Evolutionary conservation across 208 protist species (phyloP).

Genomic region (Leishmania guyanensis): DNA sequence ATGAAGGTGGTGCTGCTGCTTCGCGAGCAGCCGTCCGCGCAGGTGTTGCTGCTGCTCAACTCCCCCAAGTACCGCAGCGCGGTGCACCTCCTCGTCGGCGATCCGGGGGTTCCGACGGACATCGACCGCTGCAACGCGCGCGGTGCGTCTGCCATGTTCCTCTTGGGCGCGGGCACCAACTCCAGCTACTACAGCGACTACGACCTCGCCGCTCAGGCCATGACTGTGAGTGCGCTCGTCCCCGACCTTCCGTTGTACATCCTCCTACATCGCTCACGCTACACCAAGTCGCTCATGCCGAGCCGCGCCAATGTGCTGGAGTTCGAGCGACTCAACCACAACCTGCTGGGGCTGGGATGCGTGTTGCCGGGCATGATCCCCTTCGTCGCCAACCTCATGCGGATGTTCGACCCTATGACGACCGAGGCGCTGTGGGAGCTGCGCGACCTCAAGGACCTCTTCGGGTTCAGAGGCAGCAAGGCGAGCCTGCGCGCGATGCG

Average conservation of each 20-base stretch:
- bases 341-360: slow-evolving; percentile 38
- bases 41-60: slow-evolving; percentile 40
- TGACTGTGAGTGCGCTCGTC: slow-evolving; percentile 22
- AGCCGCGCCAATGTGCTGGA: slow-evolving; percentile 32
- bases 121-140: slow-evolving; percentile 45
- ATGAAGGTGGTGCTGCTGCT: slow-evolving; percentile 38
- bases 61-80: slow-evolving; percentile 41
- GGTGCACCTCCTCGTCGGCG: slow-evolving; percentile 35
- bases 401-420: slow-evolving; percentile 41
- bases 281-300: slow-evolving; percentile 41
- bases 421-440: slow-evolving; percentile 31
- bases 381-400: slow-evolving; percentile 37
- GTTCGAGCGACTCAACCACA: slow-evolving; percentile 47
- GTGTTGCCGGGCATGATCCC: slow-evolving; percentile 44
- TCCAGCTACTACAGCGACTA: slow-evolving; percentile 48
- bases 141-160: slow-evolving; percentile 42
- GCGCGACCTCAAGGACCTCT: slow-evolving; percentile 42
- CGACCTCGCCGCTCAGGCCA: slow-evolving; percentile 32
- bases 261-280: slow-evolving; percentile 43
- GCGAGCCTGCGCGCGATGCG: slow-evolving; percentile 32
- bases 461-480: slow-evolving; percentile 26
- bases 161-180: slow-evolving; percentile 37
- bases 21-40: slow-evolving; percentile 29
- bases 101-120: slow-evolving; percentile 26
- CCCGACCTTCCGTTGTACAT: slow-evolving; percentile 38